phyloP scores from a whole-genome alignment of 805 yeast genomes.

The Cyberlindnera xylosilytica region DNA sequence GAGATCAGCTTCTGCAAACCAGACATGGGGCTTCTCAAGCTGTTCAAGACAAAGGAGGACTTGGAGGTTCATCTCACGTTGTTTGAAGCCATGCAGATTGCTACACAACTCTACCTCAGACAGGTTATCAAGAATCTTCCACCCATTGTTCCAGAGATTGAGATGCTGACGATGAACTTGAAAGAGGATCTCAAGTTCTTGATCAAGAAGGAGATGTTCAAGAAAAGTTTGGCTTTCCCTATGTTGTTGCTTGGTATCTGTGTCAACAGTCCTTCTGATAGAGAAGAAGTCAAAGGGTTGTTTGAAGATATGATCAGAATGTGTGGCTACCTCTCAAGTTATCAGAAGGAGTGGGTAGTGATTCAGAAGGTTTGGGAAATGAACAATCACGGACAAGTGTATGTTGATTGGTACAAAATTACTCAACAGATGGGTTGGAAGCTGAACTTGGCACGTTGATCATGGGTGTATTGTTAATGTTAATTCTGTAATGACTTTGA shows the following conservation, averaged over 20 bases:
- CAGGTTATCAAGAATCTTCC: slow-evolving; percentile 50
- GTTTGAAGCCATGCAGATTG: slow-evolving; percentile 55
- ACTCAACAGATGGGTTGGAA: slow-evolving; percentile 40
- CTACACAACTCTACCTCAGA: slow-evolving; percentile 50
- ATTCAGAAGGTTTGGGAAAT: slow-evolving; percentile 38
- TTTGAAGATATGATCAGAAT: slow-evolving; percentile 26
- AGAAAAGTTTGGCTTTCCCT: slow-evolving; percentile 43
- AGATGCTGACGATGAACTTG: slow-evolving; percentile 45
- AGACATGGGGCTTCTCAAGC: slow-evolving; percentile 36
- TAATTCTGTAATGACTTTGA: too few species aligned
- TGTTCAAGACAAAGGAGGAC: slow-evolving; percentile 32
- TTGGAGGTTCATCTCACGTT: slow-evolving; percentile 56
- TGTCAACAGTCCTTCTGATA: slow-evolving; percentile 20
- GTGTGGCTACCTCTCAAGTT: slow-evolving; percentile 34
- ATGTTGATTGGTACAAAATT: slow-evolving; percentile 42
- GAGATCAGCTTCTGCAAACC: slow-evolving; percentile 47
- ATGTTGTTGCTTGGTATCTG: slow-evolving; percentile 37
- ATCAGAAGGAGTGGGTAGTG: slow-evolving; percentile 35
- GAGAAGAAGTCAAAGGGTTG: slow-evolving; percentile 24
- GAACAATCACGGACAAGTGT: slow-evolving; percentile 30
- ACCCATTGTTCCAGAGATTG: slow-evolving; percentile 52
- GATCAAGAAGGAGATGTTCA: slow-evolving; percentile 44
- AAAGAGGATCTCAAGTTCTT: slow-evolving; percentile 49
- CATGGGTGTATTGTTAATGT: too few species aligned
- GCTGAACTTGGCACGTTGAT: slow-evolving; percentile 26